Evolutionary conservation across 495 filamentous ascomycete species (phyloP), one percentile per base, ranked within the genome.

Genomic region (Apiosordaria backusii): DNA sequence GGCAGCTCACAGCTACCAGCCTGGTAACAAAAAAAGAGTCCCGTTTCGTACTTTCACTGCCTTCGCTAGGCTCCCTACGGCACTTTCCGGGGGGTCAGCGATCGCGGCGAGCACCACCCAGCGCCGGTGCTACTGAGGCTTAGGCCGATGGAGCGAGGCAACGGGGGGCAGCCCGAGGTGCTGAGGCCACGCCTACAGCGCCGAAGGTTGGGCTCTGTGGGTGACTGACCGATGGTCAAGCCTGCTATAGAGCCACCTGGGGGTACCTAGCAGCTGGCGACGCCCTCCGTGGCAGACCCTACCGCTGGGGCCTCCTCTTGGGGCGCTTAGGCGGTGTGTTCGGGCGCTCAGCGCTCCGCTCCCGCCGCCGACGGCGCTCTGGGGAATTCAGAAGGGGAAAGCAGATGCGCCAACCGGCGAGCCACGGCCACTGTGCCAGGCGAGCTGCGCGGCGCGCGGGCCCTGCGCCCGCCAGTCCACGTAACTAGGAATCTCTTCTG

Each of bases 141-240:
- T 21, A n/a, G 16, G 16, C 27, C 53, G 27, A 35, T 25, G 29
- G 62, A 57, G 62, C 50, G 19, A 50, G 50, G 54, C 26, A 40
- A 29, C 60, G 52, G 21, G 21, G 27, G 27, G 27, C 27, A 1
- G 2, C 27, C 27, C 5, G 10, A 35, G 27, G 27, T 35, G 27
- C 27, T 35, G 27, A 35, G 27, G 27, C 27, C 27, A 6, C 64
- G 35, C 60, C 52, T 23, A 23, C 13, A 50, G 66, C 58, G 66
- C 61, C 52, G 58, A 50, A 54, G 62, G 67, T 62, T 77, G 81
- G 80, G 77, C 77, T 84, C 76, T 84, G 81, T 85, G 80, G 81
- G 80, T 79, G 69, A 60, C 71, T 85, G 80, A 78, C 80, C 76
- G 69, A 62, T 81, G 76, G 80, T 77, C 71, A 84, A 7, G 65